Base-by-base conservation (phyloP, 306 rosid species). In the Dalbergia cultrata region DNA sequence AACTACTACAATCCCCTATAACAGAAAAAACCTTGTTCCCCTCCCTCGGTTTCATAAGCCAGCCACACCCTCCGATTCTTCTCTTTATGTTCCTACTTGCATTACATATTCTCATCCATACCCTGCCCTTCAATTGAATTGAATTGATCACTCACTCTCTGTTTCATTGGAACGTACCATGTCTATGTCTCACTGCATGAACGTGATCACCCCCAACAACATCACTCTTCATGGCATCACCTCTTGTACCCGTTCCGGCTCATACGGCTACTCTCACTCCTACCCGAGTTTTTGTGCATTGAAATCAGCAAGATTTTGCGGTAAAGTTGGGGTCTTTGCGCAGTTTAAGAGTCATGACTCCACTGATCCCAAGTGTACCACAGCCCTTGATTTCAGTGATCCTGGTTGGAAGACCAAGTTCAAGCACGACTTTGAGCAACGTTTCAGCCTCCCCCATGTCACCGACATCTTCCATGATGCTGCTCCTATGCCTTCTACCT, bases 381-480 rank as follows among this genome's bases (percentile, higher is more conserved):
- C 71, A 8, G 41, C 69, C 34, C 69, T 93, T 75, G 97, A 95
- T 83, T 90, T 86, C 84, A 80, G 69, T 71, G 96, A 95, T 87
- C 94, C 98, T 67, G 90, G 87, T 75, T 95, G 99, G 98, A 90
- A 90, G 72, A 75, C 78, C 49, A 92, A 87, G 89, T 95, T 88
- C 67, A 88, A 92, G 73, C 45, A 60, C 11, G 93, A 95, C 17
- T 93, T 95, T 50, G 93, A 85, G 76, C 57, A 21, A 3, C 98
- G 99, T 67, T 95, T 95, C 83, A 83, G 83, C 37, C 86, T 92
- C 68, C 98, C 99, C 13, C 99, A 93, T 81, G 80, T 95, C 70
- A 88, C 94, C 17, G 97, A 95, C 35, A 33, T 81, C 33, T 93
- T 93, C 75, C 79, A 72, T 1, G 89, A 93, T 72, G 86, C 86